Conservation (phyloP, 106 monocot genomes). For the Hemerocallis citrina region DNA sequence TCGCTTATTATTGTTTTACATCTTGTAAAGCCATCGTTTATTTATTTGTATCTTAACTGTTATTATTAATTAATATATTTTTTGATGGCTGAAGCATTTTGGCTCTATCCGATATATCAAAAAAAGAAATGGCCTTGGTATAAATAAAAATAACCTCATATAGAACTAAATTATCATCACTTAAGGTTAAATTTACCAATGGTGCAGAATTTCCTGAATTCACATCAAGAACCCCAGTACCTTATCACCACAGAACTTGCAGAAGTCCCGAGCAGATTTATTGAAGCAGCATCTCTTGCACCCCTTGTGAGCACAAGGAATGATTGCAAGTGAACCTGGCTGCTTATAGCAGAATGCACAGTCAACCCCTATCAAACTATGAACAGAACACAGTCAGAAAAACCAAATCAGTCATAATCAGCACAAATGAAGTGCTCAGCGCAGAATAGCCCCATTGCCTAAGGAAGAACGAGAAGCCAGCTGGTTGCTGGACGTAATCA, state of each 20-base stretch:
- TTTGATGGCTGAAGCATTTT: too few relatives aligned
- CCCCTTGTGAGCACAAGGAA: conserved; percentile 20
- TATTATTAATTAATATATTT: too few relatives aligned
- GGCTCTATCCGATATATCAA: too few relatives aligned
- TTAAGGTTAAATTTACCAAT: conserved; percentile 1
- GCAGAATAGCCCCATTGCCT: background rate
- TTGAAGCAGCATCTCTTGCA: conserved; percentile 7
- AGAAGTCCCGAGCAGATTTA: background rate
- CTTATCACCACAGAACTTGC: conserved; percentile 6
- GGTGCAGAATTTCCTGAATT: background rate
- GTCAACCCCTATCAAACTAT: background rate
- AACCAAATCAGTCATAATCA: background rate
- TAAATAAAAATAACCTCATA: too few relatives aligned
- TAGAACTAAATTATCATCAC: background rate
- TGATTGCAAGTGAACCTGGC: conserved; percentile 4
- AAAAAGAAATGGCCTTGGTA: too few relatives aligned
- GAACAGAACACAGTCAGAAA: background rate
- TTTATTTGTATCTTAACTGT: too few relatives aligned
- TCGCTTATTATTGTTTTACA: too few relatives aligned
- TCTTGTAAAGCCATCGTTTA: too few relatives aligned
- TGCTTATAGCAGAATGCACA: conserved; percentile 6
- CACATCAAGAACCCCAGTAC: conserved; percentile 3
- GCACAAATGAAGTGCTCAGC: background rate
- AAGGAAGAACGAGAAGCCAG: background rate
- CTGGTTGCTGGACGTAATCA: too few relatives aligned